These are phyloP conservation scores for Ilex aquifolium DNA, from an alignment of 257 asterid species.

Conservation along the genomic window DNA sequence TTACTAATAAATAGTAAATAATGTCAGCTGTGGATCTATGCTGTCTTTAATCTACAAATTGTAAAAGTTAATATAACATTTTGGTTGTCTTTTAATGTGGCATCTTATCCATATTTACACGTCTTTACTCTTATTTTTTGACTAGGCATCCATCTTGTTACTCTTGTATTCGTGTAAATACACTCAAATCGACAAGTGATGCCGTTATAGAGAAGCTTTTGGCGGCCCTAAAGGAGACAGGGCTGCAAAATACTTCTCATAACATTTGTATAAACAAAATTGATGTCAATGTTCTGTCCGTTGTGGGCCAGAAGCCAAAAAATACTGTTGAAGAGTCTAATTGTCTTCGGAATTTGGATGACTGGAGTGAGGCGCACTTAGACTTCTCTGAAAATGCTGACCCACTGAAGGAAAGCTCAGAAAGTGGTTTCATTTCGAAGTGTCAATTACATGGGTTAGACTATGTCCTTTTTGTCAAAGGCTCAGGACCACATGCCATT, in stretches of 20 bases:
- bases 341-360: slow-evolving; percentile 9
- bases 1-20: neutral
- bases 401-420: slow-evolving; percentile 6
- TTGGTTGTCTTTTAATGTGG: neutral
- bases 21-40: neutral
- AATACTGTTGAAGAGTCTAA: slow-evolving; percentile 21
- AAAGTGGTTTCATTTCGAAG: slow-evolving; percentile 38
- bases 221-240: slow-evolving; percentile 42
- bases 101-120: neutral
- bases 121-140: slow-evolving; percentile 7
- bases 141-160: slow-evolving; percentile 85
- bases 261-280: neutral
- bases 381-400: slow-evolving; percentile 15
- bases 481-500: slow-evolving; percentile 85
- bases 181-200: slow-evolving; percentile 61
- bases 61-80: neutral
- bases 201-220: slow-evolving; percentile 61
- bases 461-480: slow-evolving; percentile 65
- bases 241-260: slow-evolving; percentile 13
- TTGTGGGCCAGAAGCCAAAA: neutral
- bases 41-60: no score
- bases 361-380: slow-evolving; percentile 15
- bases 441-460: slow-evolving; percentile 65
- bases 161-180: slow-evolving; percentile 90
- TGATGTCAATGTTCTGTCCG: neutral